These are phyloP conservation scores for Stagonosporopsis tanaceti DNA, from an alignment of 2,329 filamentous ascomycete species.

Conservation along the genomic window DNA sequence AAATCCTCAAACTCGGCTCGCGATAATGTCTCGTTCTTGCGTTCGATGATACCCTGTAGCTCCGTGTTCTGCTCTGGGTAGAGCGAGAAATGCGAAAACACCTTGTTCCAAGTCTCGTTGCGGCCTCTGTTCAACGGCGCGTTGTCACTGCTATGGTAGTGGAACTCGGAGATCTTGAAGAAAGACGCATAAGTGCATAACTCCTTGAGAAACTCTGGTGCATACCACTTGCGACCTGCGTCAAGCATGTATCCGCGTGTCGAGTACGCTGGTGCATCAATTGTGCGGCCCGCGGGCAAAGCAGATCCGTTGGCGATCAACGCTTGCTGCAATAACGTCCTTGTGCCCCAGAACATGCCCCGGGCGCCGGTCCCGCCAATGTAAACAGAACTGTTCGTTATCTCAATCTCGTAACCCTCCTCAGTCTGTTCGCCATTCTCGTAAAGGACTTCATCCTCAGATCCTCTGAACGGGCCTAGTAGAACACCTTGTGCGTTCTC, in stretches of 20 bases:
- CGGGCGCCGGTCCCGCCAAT: conserved; percentile 55
- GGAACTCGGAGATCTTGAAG: conserved; percentile 60
- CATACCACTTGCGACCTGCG: conserved; percentile 56
- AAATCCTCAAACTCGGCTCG: conserved; percentile 47
- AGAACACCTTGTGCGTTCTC: conserved; percentile 51
- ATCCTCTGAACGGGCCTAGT: conserved; percentile 47
- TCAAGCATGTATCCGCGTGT: conserved; percentile 58
- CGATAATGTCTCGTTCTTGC: conserved; percentile 48
- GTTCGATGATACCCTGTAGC: conserved; percentile 44
- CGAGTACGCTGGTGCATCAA: conserved; percentile 55
- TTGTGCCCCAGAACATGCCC: conserved; percentile 59
- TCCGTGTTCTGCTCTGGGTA: conserved; percentile 47
- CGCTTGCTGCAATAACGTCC: conserved; percentile 55
- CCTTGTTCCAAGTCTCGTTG: conserved; percentile 56
- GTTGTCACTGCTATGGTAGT: conserved; percentile 61
- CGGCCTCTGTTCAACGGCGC: conserved; percentile 57
- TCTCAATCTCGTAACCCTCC: conserved; percentile 60
- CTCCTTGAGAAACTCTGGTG: conserved; percentile 53
- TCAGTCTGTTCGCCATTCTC: conserved; percentile 57
- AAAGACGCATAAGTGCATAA: conserved; percentile 56
- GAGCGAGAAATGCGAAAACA: conserved; percentile 57
- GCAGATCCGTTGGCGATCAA: conserved; percentile 46
- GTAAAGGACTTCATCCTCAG: conserved; percentile 51
- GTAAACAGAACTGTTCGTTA: conserved; percentile 45
- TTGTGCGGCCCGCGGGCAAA: conserved; percentile 37